phyloP scores from a whole-genome alignment of 1,284 basidiomycete genomes.

The Fomitopsis palustris region DNA sequence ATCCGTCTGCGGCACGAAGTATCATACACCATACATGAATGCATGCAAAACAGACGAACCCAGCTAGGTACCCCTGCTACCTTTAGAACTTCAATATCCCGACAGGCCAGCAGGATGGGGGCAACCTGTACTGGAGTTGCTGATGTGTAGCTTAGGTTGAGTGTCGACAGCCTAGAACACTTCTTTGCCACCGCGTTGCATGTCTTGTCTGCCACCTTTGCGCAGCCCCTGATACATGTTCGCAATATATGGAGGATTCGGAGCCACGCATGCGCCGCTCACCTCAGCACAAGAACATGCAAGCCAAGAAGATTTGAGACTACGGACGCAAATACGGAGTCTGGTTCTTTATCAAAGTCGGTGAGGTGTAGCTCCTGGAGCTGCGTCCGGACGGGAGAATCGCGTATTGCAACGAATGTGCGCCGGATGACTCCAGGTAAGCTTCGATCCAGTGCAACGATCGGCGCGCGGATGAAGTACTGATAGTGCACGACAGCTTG shows the following conservation, averaged over 20 bases:
- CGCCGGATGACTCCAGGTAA: conserved; percentile 49
- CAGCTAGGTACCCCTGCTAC: conserved; percentile 59
- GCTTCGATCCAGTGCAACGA: conserved; percentile 45
- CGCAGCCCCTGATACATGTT: conserved; percentile 44
- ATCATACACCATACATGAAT: background rate
- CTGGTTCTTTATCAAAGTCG: conserved; percentile 50
- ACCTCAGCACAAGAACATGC: conserved; percentile 52
- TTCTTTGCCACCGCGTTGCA: conserved; percentile 37
- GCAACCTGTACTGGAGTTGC: conserved; percentile 46
- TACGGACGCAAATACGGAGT: conserved; percentile 47
- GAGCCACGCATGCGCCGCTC: conserved; percentile 10
- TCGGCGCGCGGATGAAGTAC: conserved; percentile 58
- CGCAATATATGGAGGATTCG: background rate
- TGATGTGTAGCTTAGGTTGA: conserved; percentile 64
- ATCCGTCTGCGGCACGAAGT: conserved; percentile 45
- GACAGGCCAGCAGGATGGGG: conserved; percentile 40
- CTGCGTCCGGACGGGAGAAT: conserved; percentile 29
- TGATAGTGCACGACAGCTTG: conserved; percentile 19
- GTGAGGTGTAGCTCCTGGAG: conserved; percentile 50
- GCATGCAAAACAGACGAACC: conserved; percentile 33
- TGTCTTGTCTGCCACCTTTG: conserved; percentile 51
- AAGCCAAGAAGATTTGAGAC: conserved; percentile 43
- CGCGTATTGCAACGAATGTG: conserved; percentile 45
- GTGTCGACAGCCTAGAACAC: conserved; percentile 40
- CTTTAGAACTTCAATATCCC: conserved; percentile 52